Evolutionary conservation across 805 yeast species (phyloP).

Genomic region (Ogataea philodendri): DNA sequence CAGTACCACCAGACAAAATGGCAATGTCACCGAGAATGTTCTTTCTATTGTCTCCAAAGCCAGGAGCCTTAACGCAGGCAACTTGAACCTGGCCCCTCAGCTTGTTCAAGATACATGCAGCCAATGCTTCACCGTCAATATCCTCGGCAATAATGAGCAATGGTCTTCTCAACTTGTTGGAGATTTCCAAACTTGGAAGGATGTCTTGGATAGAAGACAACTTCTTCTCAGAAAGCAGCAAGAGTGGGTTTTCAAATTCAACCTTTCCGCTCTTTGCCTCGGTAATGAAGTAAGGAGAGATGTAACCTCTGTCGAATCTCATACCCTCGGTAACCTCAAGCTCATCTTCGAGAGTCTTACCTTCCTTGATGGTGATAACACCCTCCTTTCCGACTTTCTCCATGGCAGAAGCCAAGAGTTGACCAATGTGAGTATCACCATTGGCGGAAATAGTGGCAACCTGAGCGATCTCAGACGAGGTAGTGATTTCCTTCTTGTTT

Average conservation of each 20-base stretch:
- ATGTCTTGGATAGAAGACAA: slow-evolving; percentile 86
- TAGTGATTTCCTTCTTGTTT: slow-evolving; percentile 90
- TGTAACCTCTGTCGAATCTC: slow-evolving; percentile 97
- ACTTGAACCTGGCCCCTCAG: slow-evolving; percentile 98
- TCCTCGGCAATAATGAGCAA: slow-evolving; percentile 92
- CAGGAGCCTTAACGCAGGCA: slow-evolving; percentile 97
- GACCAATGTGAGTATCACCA: slow-evolving; percentile 92
- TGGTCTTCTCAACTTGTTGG: slow-evolving; percentile 92
- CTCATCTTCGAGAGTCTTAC: slow-evolving; percentile 94
- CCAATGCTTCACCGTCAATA: slow-evolving; percentile 96
- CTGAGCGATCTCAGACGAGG: slow-evolving; percentile 93
- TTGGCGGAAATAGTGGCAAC: slow-evolving; percentile 98
- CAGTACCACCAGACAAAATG: slow-evolving; percentile 90
- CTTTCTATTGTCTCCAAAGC: slow-evolving; percentile 98
- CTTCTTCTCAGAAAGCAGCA: slow-evolving; percentile 89
- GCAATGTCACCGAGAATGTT: slow-evolving; percentile 95
- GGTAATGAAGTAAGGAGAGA: slow-evolving; percentile 94
- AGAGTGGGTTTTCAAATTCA: slow-evolving; percentile 89
- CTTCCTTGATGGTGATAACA: slow-evolving; percentile 96
- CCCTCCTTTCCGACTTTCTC: slow-evolving; percentile 99
- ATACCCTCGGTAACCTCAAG: slow-evolving; percentile 97
- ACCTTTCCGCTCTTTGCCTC: slow-evolving; percentile 90
- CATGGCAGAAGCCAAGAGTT: slow-evolving; percentile 90
- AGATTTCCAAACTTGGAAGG: slow-evolving; percentile 87
- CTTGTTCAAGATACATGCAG: slow-evolving; percentile 96